Evolutionary conservation across 129 eudicot genomes (phyloP).

Genomic region (Pittosporum tobira): DNA sequence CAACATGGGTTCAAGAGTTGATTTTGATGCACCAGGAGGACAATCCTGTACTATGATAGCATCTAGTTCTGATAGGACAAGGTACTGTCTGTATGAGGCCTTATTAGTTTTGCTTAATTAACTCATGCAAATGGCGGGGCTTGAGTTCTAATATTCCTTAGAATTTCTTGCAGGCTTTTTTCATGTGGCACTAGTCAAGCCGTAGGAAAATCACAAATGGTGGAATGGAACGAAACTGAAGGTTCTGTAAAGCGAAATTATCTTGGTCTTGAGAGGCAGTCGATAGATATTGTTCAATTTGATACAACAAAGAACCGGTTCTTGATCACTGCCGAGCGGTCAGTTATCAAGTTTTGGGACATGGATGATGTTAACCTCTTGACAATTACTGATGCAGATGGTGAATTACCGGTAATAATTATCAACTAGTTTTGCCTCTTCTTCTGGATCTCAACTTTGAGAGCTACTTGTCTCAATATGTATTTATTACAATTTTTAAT

Average conservation of each 20-base stretch:
- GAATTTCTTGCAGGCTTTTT: conserved; percentile 35
- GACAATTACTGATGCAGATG: conserved; percentile 41
- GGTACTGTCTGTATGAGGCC: conserved; percentile 17
- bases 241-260: conserved; percentile 48
- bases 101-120: background rate
- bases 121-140: background rate
- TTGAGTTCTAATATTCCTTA: background rate
- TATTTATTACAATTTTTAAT: too few species aligned
- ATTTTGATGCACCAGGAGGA: conserved; percentile 51
- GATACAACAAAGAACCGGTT: conserved; percentile 43
- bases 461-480: too few species aligned
- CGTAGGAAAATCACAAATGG: conserved; percentile 43
- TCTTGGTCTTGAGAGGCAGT: conserved; percentile 47
- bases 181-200: conserved; percentile 55
- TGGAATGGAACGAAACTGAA: conserved; percentile 67
- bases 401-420: conserved; percentile 76
- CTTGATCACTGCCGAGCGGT: conserved; percentile 68
- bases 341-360: conserved; percentile 59
- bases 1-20: conserved; percentile 33
- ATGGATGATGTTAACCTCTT: conserved; percentile 49
- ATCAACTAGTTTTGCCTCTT: conserved; percentile 3
- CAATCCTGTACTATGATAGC: conserved; percentile 38
- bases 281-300: conserved; percentile 52
- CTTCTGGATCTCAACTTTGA: too few species aligned
- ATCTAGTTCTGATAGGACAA: conserved; percentile 40